These are phyloP conservation scores for Chlorella sp. DNA, from an alignment of 139 green algal species.

Conservation along the genomic window DNA sequence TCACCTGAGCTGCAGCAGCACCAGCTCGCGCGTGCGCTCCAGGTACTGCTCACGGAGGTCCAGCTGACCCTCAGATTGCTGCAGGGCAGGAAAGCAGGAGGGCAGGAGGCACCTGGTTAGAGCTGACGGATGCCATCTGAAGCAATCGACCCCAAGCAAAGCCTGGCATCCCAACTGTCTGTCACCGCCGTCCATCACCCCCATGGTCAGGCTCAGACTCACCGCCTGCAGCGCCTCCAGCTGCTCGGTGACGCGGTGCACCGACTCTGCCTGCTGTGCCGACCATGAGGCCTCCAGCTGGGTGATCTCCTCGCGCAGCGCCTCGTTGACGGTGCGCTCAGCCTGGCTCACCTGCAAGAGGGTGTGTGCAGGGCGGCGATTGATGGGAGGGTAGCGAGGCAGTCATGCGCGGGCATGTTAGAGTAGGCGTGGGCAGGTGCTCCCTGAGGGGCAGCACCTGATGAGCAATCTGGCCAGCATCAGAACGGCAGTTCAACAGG, in stretches of 20 bases:
- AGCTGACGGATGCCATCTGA: too few species aligned
- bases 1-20: conserved; percentile 12
- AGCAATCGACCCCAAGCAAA: too few species aligned
- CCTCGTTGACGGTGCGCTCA: background rate
- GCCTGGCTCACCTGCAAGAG: background rate
- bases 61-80: conserved; percentile 14
- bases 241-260: conserved; percentile 1
- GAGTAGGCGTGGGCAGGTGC: background rate
- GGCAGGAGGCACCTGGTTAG: too few species aligned
- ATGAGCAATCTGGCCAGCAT: background rate
- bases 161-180: too few species aligned
- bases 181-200: too few species aligned
- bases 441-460: background rate
- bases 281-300: background rate
- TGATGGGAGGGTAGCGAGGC: background rate
- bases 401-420: background rate
- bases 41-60: conserved; percentile 22
- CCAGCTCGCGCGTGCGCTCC: conserved; percentile 7
- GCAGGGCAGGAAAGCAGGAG: background rate
- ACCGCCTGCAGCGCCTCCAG: conserved; percentile 8
- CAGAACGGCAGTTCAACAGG: background rate
- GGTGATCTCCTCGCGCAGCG: background rate
- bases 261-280: conserved; percentile 3
- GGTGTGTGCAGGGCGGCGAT: background rate
- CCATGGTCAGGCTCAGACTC: too few species aligned